These are phyloP conservation scores for Potentilla sterilis DNA, from an alignment of 306 rosid genomes.

Conservation along the genomic window DNA sequence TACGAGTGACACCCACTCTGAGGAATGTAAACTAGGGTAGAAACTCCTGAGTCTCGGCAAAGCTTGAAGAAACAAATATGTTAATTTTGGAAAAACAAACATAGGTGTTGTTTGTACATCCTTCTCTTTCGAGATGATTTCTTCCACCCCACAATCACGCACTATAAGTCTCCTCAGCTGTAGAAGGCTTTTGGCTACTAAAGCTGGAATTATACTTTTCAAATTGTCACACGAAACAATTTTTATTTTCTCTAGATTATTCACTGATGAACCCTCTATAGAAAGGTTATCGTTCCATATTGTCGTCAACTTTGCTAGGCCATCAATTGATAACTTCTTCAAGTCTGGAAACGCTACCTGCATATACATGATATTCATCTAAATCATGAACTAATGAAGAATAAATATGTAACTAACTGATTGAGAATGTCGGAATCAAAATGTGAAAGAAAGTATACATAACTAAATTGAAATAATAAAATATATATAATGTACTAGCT, in stretches of 20 bases:
- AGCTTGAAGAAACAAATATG: neutral
- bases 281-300: neutral
- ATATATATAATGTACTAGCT: no score
- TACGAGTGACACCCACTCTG: neutral
- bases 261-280: neutral
- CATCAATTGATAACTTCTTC: neutral
- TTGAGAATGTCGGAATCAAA: no score
- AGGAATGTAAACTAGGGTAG: neutral
- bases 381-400: no score
- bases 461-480: no score
- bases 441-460: no score
- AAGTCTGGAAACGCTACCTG: neutral
- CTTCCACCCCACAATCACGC: slow-evolving; percentile 19
- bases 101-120: neutral
- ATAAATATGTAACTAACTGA: no score
- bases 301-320: neutral
- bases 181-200: slow-evolving; percentile 20
- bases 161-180: slow-evolving; percentile 21
- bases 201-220: slow-evolving; percentile 20
- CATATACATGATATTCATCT: no score
- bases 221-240: slow-evolving; percentile 22
- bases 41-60: neutral
- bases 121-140: slow-evolving; percentile 17
- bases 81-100: neutral
- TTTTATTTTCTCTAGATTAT: slow-evolving; percentile 8